Evolutionary conservation across 768 basidiomycete genomes (phyloP).

Genomic region (Leucosporidium scottii): DNA sequence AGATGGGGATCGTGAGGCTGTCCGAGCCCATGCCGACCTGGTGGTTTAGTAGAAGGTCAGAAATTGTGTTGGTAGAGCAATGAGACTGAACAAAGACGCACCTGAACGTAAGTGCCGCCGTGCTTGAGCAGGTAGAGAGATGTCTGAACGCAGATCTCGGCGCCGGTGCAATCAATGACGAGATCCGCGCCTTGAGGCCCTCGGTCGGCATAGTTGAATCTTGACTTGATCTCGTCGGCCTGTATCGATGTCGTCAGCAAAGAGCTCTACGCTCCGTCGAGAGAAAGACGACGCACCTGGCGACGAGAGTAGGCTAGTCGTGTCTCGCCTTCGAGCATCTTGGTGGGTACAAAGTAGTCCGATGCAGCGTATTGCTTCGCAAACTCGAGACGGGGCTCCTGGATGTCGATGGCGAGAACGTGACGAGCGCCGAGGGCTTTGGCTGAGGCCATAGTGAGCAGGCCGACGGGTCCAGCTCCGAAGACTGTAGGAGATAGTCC

Average conservation of each 20-base stretch:
- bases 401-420: constrained; percentile 62
- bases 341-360: constrained; percentile 52
- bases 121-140: constrained; percentile 65
- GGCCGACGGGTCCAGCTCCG: constrained; percentile 61
- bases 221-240: constrained; percentile 57
- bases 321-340: constrained; percentile 56
- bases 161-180: constrained; percentile 85
- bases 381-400: constrained; percentile 67
- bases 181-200: constrained; percentile 70
- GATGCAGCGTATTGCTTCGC: constrained; percentile 79
- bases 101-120: constrained; percentile 52
- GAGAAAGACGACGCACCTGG: background rate
- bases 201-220: constrained; percentile 62
- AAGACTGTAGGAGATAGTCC: background rate
- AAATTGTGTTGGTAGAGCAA: no score
- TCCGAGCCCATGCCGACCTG: constrained; percentile 21
- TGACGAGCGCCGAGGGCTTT: constrained; percentile 81
- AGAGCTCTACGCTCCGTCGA: background rate
- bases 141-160: constrained; percentile 85
- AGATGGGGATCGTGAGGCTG: constrained; percentile 47
- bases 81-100: constrained; percentile 1
- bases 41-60: no score
- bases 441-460: constrained; percentile 83
- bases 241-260: constrained; percentile 44
- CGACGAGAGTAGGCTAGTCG: constrained; percentile 60